Conservation (phyloP, 805 yeast species). For the Ogataea naganishii region DNA sequence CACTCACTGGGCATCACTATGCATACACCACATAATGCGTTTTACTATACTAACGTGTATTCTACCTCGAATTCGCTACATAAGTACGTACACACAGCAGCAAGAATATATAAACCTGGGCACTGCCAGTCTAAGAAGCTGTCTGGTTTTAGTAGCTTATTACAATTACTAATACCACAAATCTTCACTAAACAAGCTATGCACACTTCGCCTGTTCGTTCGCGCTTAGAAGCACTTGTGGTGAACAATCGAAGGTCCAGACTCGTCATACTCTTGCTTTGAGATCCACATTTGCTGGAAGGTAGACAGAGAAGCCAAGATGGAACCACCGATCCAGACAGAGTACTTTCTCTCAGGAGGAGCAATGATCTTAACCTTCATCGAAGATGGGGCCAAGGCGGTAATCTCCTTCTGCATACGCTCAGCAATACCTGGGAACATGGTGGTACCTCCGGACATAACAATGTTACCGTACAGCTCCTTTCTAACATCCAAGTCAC, state of each 20-base stretch:
- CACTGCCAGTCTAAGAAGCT: too few relatives aligned
- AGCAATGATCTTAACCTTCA: conserved; percentile 99
- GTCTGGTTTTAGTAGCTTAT: too few relatives aligned
- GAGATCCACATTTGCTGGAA: conserved; percentile 99
- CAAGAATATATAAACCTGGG: too few relatives aligned
- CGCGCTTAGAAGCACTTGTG: conserved; percentile 77
- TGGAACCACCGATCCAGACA: conserved; percentile 99
- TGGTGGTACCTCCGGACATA: conserved; percentile 99
- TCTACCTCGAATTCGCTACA: too few relatives aligned
- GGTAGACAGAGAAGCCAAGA: conserved; percentile 95
- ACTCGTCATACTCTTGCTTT: conserved; percentile 99
- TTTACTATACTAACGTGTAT: too few relatives aligned
- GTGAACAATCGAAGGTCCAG: conserved; percentile 99
- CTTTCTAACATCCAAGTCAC: conserved; percentile 98
- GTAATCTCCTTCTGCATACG: conserved; percentile 99
- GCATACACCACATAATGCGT: too few relatives aligned
- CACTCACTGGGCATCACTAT: too few relatives aligned
- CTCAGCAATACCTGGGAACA: conserved; percentile 99
- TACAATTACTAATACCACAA: too few relatives aligned
- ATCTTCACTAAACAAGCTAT: too few relatives aligned
- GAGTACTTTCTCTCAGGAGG: conserved; percentile 99
- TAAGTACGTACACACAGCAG: too few relatives aligned
- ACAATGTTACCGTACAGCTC: conserved; percentile 99
- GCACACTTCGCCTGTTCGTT: too few relatives aligned
- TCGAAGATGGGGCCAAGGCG: conserved; percentile 98